Conservation (phyloP, 2,329 filamentous ascomycete genomes). For the Epichloe gansuensis region DNA sequence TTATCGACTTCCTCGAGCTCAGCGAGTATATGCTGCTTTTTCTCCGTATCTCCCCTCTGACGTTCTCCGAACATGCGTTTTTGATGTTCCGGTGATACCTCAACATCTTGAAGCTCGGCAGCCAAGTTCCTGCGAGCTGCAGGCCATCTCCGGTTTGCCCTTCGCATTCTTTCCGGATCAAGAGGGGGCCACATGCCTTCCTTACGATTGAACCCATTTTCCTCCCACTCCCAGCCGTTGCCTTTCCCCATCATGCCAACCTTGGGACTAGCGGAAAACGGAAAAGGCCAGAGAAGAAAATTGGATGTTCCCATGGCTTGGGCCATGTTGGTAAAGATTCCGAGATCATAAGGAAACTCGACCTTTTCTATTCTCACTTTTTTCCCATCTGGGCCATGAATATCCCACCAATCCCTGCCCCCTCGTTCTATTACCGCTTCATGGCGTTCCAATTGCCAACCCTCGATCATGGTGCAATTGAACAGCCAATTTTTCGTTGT, state of each 20-base stretch:
- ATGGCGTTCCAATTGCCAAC: conserved; percentile 59
- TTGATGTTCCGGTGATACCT: conserved; percentile 29
- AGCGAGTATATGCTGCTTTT: conserved; percentile 28
- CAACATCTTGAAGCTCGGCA: conserved; percentile 21
- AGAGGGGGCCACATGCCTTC: conserved; percentile 49
- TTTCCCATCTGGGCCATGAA: conserved; percentile 22
- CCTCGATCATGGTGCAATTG: conserved; percentile 72
- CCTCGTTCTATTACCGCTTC: conserved; percentile 40
- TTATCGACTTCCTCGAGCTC: conserved; percentile 45
- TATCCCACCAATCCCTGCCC: conserved; percentile 31
- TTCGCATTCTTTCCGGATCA: conserved; percentile 47
- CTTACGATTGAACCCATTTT: conserved; percentile 63
- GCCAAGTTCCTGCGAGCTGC: conserved; percentile 23
- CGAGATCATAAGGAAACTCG: conserved; percentile 74
- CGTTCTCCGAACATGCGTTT: conserved; percentile 36
- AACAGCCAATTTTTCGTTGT: conserved; percentile 47
- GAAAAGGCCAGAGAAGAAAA: conserved; percentile 54
- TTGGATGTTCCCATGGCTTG: conserved; percentile 64
- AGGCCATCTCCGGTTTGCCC: conserved; percentile 26
- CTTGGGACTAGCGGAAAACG: conserved; percentile 42
- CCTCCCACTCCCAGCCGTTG: conserved; percentile 49
- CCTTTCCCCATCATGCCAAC: conserved; percentile 27
- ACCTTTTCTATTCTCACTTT: conserved; percentile 44
- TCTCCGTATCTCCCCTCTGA: conserved; percentile 33
- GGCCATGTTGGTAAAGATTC: conserved; percentile 58